These are phyloP conservation scores for Calocera viscosa DNA, from an alignment of 768 basidiomycete species.

Conservation along the genomic window DNA sequence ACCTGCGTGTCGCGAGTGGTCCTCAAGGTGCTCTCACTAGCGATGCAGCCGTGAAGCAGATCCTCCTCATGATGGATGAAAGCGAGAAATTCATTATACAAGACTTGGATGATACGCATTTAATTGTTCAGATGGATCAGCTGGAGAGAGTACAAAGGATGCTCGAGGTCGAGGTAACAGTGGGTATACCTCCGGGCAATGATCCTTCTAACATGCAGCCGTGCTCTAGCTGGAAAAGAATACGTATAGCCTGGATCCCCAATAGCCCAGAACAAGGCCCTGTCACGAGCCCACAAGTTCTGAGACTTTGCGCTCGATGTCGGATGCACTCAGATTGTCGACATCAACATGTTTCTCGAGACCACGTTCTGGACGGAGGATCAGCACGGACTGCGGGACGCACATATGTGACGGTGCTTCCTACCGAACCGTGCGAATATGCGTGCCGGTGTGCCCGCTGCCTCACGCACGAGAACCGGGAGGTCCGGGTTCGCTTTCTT, in stretches of 20 bases:
- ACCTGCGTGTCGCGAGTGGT: not conserved
- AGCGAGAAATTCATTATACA: constrained; percentile 56
- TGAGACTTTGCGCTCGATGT: constrained; percentile 59
- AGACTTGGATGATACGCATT: constrained; percentile 70
- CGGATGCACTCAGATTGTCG: constrained; percentile 56
- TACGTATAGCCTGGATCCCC: constrained; percentile 37
- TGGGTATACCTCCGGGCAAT: not conserved
- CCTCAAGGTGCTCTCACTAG: constrained; percentile 28
- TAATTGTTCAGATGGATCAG: constrained; percentile 72
- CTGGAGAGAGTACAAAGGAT: constrained; percentile 60
- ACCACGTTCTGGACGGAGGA: constrained; percentile 47
- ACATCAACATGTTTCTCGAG: constrained; percentile 70
- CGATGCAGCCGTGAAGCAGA: constrained; percentile 82
- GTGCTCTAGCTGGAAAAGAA: constrained; percentile 65
- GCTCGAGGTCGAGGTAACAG: constrained; percentile 56
- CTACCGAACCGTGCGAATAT: constrained; percentile 79
- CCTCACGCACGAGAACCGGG: constrained; percentile 73
- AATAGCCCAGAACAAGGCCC: not conserved
- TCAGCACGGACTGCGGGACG: constrained; percentile 15
- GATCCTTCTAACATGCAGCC: not conserved
- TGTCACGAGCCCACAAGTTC: constrained; percentile 36
- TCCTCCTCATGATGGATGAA: constrained; percentile 51
- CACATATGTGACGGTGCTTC: constrained; percentile 10
- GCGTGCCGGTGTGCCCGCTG: constrained; percentile 63
- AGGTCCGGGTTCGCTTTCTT: constrained; percentile 78